phyloP scores from a whole-genome alignment of 2,329 filamentous ascomycete genomes.

The Dothidotthia symphoricarpi region DNA sequence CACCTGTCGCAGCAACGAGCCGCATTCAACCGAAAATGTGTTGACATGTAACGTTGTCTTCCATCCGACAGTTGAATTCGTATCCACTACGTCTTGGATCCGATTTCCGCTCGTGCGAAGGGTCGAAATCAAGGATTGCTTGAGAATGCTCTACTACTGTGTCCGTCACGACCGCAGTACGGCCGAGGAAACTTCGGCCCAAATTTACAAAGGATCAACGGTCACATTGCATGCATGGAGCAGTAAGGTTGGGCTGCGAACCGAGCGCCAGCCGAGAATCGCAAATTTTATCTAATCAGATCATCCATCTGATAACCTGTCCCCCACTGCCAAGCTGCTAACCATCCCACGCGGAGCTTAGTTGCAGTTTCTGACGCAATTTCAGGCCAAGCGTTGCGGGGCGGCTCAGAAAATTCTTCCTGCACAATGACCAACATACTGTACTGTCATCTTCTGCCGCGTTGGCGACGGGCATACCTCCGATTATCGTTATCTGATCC shows the following conservation, averaged over 20 bases:
- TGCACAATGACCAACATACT: slow-evolving; percentile 22
- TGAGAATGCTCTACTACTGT: no score
- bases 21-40: background rate
- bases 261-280: slow-evolving; percentile 9
- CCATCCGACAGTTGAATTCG: background rate
- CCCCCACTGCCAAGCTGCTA: slow-evolving; percentile 15
- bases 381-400: slow-evolving; percentile 27
- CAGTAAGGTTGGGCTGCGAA: slow-evolving; percentile 7
- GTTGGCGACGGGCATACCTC: slow-evolving; percentile 10
- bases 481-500: slow-evolving; percentile 34
- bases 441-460: slow-evolving; percentile 10
- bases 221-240: slow-evolving; percentile 15
- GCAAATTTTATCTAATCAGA: slow-evolving; percentile 30
- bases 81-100: no score
- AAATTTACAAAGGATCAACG: slow-evolving; percentile 11
- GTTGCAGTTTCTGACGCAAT: slow-evolving; percentile 9
- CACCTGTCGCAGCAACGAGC: background rate
- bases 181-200: no score
- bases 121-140: no score
- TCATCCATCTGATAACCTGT: slow-evolving; percentile 13
- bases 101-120: no score
- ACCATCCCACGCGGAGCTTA: slow-evolving; percentile 21
- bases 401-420: slow-evolving; percentile 27
- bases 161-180: no score
- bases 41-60: background rate